A percentile compares a stretch with the other conserved stretches of the same genome.
These are phyloP conservation scores for Microascus cirrosus DNA, from an alignment of 2,329 filamentous ascomycete genomes.

Conservation along the genomic window DNA sequence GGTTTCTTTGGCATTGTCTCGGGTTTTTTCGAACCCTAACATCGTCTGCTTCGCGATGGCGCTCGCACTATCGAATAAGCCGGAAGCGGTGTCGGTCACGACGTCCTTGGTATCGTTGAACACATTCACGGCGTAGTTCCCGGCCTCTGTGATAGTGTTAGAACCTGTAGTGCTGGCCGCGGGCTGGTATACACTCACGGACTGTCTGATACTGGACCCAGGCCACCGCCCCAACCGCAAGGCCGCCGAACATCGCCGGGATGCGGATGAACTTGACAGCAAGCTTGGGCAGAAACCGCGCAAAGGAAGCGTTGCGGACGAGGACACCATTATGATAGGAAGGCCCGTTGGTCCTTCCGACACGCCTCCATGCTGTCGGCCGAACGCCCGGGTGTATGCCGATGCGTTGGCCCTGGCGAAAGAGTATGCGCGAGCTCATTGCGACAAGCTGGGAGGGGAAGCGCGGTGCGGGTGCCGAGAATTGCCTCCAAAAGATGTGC, in stretches of 20 bases:
- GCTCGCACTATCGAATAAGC: constrained; percentile 59
- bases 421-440: constrained; percentile 4
- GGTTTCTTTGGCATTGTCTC: constrained; percentile 39
- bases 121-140: constrained; percentile 47
- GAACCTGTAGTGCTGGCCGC: neutral
- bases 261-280: constrained; percentile 81
- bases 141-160: constrained; percentile 25
- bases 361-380: neutral
- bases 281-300: constrained; percentile 66
- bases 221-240: constrained; percentile 74
- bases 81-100: constrained; percentile 56
- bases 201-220: constrained; percentile 95
- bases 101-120: constrained; percentile 64
- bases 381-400: neutral
- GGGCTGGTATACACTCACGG: constrained; percentile 41
- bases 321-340: constrained; percentile 71
- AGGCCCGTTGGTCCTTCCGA: constrained; percentile 37
- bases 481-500: neutral
- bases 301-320: constrained; percentile 53
- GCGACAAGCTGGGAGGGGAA: neutral
- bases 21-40: constrained; percentile 68
- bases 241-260: constrained; percentile 83
- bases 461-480: neutral
- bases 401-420: constrained; percentile 1
- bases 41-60: constrained; percentile 70